Evolutionary conservation across 2,329 filamentous ascomycete species (phyloP), one percentile per base, ranked within the genome.

Genomic region (Parasarocladium wereldwijsianum): DNA sequence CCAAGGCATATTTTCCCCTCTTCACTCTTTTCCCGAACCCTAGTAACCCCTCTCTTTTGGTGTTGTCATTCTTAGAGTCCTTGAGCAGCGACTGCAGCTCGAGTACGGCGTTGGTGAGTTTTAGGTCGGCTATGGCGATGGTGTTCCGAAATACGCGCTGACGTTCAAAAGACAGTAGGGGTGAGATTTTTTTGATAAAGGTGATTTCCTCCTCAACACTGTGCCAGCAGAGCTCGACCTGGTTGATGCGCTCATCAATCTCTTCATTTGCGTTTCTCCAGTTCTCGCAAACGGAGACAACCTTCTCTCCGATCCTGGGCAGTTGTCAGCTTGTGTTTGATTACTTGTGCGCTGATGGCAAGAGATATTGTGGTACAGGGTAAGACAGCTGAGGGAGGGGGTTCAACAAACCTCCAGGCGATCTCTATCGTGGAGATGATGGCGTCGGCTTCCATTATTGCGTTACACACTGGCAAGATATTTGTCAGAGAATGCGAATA

Each of bases 301-400:
- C n/a, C 3, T 11, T 15, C 13, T 28, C 24, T 5, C 24, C 31
- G 13, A 6, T 14, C 23, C 31, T 32, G 24, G 19, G 5, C 8
- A n/a, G 5, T n/a, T 5, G 6, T n/a, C 17, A 28, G 42, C 1
- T 33, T 36, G 11, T 0, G 32, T 54, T 15, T 23, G 28, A 8
- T 24, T 8, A 24, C 23, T 8, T 24, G 23, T 8, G 8, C 8
- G 6, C 12, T 7, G 12, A 24, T 9, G 12, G 14, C 23, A 8
- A 13, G 23, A 24, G 8, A n/a, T n/a, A n/a, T n/a, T n/a, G n/a
- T n/a, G n/a, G n/a, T n/a, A n/a, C n/a, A n/a, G n/a, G n/a, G n/a
- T n/a, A n/a, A n/a, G n/a, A n/a, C n/a, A n/a, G n/a, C n/a, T n/a
- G n/a, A n/a, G n/a, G n/a, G n/a, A n/a, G n/a, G n/a, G n/a, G n/a